Percentiles rank a stretch among this genome's conserved stretches.
Conservation (phyloP, 306 rosid species). For the Ormosia emarginata region DNA sequence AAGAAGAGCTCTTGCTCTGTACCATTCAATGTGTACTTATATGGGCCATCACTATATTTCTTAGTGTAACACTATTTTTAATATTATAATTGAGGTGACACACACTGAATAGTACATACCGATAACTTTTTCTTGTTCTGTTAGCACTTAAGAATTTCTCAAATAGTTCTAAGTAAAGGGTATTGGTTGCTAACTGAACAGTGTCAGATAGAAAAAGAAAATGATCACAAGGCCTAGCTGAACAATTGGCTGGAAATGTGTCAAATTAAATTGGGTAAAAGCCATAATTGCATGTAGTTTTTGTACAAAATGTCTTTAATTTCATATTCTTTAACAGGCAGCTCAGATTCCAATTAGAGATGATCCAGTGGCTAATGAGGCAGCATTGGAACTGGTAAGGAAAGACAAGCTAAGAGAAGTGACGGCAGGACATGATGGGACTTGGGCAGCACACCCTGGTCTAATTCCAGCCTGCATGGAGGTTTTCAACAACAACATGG, state of each 20-base stretch:
- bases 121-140: no score
- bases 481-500: conserved; percentile 60
- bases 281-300: background rate
- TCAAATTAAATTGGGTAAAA: background rate
- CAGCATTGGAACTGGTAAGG: conserved; percentile 70
- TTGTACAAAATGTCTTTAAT: background rate
- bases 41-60: no score
- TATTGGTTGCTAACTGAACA: background rate
- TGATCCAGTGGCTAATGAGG: conserved; percentile 76
- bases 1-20: no score
- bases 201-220: background rate
- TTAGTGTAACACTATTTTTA: no score
- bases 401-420: conserved; percentile 90
- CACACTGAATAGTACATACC: no score
- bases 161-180: background rate
- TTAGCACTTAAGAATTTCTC: no score
- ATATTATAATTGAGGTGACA: no score
- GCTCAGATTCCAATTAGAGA: conserved; percentile 84
- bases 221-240: background rate
- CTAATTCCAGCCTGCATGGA: conserved; percentile 71
- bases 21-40: no score
- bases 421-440: conserved; percentile 90
- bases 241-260: background rate
- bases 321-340: conserved; percentile 49
- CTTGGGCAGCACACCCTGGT: conserved; percentile 98